Evolutionary conservation across 1,139 yeast species (phyloP), one percentile per base, ranked within the genome.

Genomic region (Taphrina pruni): DNA sequence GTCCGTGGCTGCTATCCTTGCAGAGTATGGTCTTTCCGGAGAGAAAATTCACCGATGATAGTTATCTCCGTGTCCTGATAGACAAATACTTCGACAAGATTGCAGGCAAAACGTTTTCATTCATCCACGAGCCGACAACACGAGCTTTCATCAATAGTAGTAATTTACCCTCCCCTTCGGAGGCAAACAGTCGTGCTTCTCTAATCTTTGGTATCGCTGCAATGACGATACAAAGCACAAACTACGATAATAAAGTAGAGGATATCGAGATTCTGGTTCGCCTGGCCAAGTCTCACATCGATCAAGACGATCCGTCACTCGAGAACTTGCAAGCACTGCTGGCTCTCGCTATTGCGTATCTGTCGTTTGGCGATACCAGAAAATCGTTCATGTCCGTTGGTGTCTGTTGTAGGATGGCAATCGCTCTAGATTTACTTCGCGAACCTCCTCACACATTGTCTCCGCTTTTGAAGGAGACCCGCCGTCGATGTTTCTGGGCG

Each of bases 71-170:
- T 50, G 54, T 21, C 14, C 36, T 50, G 54, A 50, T 50, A 21
- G 54, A 50, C 54, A 50, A 50, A n/a, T 50, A 50, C n/a, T 50
- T 50, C 9, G 54, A 50, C 9, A 50, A 50, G 54, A 50, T 50
- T 26, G 20, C 54, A 11, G 54, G 54, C 9, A 50, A 26, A 26
- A 50, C 54, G 20, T 50, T 50, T n/a, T 50, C 54, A 9, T 50
- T 50, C 54, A 50, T 50, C 2, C 54, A 50, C 54, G 54, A 50
- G 54, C 54, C 54, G 9, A 21, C 54, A 4, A 50, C 36, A 21
- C 9, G 54, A n/a, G 32, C 32, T 21, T 26, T 50, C 14, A 50
- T 50, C 32, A 21, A 26, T 35, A 50, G 54, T n/a, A 20, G n/a
- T 32, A 50, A 26, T 50, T n/a, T 50, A 11, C 54, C 54, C 21